These are phyloP conservation scores for Lasiosphaeria hispida DNA, from an alignment of 495 filamentous ascomycete genomes.

Conservation along the genomic window DNA sequence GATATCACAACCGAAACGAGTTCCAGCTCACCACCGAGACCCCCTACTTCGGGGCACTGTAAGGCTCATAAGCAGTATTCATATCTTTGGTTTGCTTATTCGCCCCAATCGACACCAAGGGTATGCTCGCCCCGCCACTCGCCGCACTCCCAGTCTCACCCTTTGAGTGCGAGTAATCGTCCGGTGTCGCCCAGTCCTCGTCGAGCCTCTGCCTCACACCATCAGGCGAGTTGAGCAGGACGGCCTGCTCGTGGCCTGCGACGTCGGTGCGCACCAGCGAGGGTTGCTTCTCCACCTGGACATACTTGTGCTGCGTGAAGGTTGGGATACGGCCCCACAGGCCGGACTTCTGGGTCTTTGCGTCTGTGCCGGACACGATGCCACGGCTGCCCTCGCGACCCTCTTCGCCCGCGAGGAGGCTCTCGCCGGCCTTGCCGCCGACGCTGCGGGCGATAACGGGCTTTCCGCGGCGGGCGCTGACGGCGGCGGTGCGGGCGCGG, in stretches of 20 bases:
- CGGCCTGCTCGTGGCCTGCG: not conserved
- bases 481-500: not conserved
- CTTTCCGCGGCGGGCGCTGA: not conserved
- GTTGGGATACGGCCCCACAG: constrained; percentile 20
- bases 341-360: not conserved
- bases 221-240: not conserved
- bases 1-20: no score
- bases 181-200: constrained; percentile 24
- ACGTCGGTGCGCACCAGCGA: constrained; percentile 10
- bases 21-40: not conserved
- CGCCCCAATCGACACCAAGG: constrained; percentile 11
- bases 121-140: not conserved
- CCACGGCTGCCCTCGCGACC: not conserved
- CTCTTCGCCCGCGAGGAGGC: constrained; percentile 10
- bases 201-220: constrained; percentile 15
- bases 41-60: constrained; percentile 4
- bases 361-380: constrained; percentile 1
- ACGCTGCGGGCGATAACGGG: constrained; percentile 13
- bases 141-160: not conserved
- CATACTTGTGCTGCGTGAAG: constrained; percentile 34
- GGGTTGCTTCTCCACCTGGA: constrained; percentile 33
- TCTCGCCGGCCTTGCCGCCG: constrained; percentile 13
- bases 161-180: constrained; percentile 20
- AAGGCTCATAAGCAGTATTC: constrained; percentile 22
- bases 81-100: constrained; percentile 18